Percentiles rank a stretch among this genome's conserved stretches.
Conservation (phyloP, 495 filamentous ascomycete species). For the Sordaria brevicollis region DNA sequence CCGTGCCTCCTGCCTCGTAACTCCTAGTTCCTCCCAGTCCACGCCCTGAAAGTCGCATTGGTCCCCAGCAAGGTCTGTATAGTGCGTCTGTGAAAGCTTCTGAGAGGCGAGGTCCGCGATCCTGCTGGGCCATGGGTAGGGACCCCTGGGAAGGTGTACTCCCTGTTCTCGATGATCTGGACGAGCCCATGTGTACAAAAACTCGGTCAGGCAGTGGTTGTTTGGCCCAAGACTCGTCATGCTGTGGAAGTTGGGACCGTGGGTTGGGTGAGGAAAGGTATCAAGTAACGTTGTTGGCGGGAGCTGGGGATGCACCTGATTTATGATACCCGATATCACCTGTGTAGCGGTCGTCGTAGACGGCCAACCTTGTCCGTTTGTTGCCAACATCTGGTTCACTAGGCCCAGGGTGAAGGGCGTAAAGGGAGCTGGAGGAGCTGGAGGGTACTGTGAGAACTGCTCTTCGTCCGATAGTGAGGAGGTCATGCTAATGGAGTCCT, state of each 20-base stretch:
- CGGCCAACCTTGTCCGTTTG: not conserved
- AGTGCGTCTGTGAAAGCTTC: constrained; percentile 16
- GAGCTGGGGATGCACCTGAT: not conserved
- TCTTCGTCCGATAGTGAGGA: not conserved
- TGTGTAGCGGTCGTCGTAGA: not conserved
- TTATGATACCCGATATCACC: not conserved
- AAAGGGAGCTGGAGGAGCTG: not conserved
- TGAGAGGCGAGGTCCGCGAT: constrained; percentile 8
- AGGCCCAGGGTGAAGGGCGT: not conserved
- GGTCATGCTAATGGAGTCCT: not conserved
- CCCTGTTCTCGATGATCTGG: constrained; percentile 7
- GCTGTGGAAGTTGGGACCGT: not conserved
- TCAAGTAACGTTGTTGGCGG: not conserved
- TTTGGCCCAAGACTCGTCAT: constrained; percentile 14
- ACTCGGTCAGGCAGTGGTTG: constrained; percentile 19
- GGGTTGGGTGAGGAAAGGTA: not conserved
- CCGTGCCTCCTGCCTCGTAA: constrained; percentile 50
- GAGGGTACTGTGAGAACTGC: not conserved
- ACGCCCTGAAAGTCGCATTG: constrained; percentile 70
- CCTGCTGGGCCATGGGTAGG: constrained; percentile 13
- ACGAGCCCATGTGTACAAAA: constrained; percentile 23
- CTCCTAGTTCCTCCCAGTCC: constrained; percentile 56
- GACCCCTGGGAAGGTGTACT: not conserved
- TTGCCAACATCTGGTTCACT: not conserved
- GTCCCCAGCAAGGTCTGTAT: constrained; percentile 45